Evolutionary conservation across 1,284 basidiomycete genomes (phyloP), one percentile per base, ranked within the genome.

Genomic region (Heterobasidion occidentale): DNA sequence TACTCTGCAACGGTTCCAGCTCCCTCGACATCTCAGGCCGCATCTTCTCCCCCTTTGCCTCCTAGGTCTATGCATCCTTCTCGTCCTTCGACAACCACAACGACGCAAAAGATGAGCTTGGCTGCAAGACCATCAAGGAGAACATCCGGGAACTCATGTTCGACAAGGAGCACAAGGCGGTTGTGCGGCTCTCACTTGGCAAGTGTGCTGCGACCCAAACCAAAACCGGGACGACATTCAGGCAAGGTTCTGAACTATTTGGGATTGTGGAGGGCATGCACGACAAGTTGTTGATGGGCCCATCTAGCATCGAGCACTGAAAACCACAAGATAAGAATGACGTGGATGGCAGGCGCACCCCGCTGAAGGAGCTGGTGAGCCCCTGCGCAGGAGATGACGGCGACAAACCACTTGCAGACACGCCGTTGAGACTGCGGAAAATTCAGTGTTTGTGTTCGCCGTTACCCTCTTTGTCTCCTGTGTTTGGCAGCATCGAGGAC

Each of bases 51-150:
- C 15, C 44, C 45, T 55, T 19, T 53, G 35, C 45, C 58, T 20
- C 54, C 52, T 20, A 14, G 15, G n/a, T 27, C 15, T 8, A 8
- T 6, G 5, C 47, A 27, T 49, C 47, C 19, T 17, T 27, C n/a
- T 49, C 47, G n/a, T 49, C 47, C 47, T 34, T 35, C 46, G 2
- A 33, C 35, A 19, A 44, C 50, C 38, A 42, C 36, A 34, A 48
- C n/a, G 59, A 56, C 9, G 52, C 56, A 4, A 55, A 60, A 20
- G 74, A 78, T 34, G 74, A 69, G 35, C 78, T 75, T 0, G 83
- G 84, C 54, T 81, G 86, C 53, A 85, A 86, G 55, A 79, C 81
- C 15, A 84, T 88, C 68, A 88, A 88, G 67, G 86, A 88, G 68
- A 88, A 88, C 63, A 77, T 82, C 61, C 75, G 69, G 3, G 70